Percentiles rank a stretch among this genome's conserved stretches.
Evolutionary conservation across 495 filamentous ascomycete genomes (phyloP).

Genomic region (Xylaria intraflava): DNA sequence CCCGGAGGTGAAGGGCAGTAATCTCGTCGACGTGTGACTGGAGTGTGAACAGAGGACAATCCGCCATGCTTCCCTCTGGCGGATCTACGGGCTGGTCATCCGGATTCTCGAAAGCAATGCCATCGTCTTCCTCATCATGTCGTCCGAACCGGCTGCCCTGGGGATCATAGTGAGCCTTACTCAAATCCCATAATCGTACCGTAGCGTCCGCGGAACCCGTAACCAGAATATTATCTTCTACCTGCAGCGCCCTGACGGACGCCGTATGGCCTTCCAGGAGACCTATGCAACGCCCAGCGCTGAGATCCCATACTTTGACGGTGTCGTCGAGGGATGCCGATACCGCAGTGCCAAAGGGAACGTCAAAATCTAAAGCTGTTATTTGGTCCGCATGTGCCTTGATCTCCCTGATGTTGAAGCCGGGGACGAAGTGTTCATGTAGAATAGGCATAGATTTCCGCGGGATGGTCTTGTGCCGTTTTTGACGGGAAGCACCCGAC

Average conservation of each 20-base stretch:
- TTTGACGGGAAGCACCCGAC: slow-evolving; percentile 44
- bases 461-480: slow-evolving; percentile 59
- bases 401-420: slow-evolving; percentile 79
- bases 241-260: slow-evolving; percentile 85
- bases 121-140: slow-evolving; percentile 56
- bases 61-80: slow-evolving; percentile 66
- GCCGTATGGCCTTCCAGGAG: slow-evolving; percentile 89
- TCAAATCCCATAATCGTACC: slow-evolving; percentile 89
- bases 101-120: slow-evolving; percentile 52
- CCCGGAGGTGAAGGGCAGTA: slow-evolving; percentile 84
- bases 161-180: slow-evolving; percentile 51
- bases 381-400: slow-evolving; percentile 84
- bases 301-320: slow-evolving; percentile 96
- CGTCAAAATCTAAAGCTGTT: slow-evolving; percentile 90
- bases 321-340: slow-evolving; percentile 94
- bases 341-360: slow-evolving; percentile 90
- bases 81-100: slow-evolving; percentile 56
- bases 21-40: slow-evolving; percentile 91
- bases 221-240: slow-evolving; percentile 92
- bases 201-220: slow-evolving; percentile 96
- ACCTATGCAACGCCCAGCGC: slow-evolving; percentile 83
- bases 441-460: slow-evolving; percentile 86
- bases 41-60: slow-evolving; percentile 81
- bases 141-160: slow-evolving; percentile 60
- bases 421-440: slow-evolving; percentile 91